Percentiles rank a stretch among this genome's conserved stretches.
Evolutionary conservation across 73 alveolate species (phyloP).

Genomic region (Paramecium tetraurelia): DNA sequence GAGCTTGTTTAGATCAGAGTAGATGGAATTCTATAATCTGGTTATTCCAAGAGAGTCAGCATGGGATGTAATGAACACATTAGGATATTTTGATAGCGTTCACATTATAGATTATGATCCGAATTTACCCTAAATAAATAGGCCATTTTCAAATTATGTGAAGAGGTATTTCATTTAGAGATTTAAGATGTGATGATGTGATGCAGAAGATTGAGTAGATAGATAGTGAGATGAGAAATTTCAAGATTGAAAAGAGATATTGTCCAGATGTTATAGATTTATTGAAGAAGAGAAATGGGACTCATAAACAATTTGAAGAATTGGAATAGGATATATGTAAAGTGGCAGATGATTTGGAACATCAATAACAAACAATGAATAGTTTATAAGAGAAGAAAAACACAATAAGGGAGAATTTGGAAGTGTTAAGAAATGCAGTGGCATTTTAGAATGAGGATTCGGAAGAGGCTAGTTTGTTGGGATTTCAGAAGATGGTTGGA

Average conservation of each 20-base stretch:
- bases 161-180: constrained; percentile 47
- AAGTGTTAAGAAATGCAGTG: not conserved
- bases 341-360: not conserved
- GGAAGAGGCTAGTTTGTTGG: not conserved
- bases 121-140: constrained; percentile 72
- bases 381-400: constrained; percentile 2
- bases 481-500: constrained; percentile 76
- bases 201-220: constrained; percentile 62
- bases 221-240: constrained; percentile 64
- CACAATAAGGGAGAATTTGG: not conserved
- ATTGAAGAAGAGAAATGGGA: not conserved
- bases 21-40: constrained; percentile 90
- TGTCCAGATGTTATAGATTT: constrained; percentile 59
- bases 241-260: constrained; percentile 61
- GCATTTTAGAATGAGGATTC: not conserved
- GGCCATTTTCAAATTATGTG: constrained; percentile 73
- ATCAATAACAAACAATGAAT: not conserved
- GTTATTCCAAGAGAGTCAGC: constrained; percentile 91
- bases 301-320: constrained; percentile 18
- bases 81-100: constrained; percentile 69
- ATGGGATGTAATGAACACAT: constrained; percentile 84
- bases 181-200: constrained; percentile 80
- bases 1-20: constrained; percentile 90
- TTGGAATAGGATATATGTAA: not conserved
- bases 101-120: constrained; percentile 88